Evolutionary conservation across 805 yeast species (phyloP), one percentile per base, ranked within the genome.

Genomic region (Starmerella scarabaei): DNA sequence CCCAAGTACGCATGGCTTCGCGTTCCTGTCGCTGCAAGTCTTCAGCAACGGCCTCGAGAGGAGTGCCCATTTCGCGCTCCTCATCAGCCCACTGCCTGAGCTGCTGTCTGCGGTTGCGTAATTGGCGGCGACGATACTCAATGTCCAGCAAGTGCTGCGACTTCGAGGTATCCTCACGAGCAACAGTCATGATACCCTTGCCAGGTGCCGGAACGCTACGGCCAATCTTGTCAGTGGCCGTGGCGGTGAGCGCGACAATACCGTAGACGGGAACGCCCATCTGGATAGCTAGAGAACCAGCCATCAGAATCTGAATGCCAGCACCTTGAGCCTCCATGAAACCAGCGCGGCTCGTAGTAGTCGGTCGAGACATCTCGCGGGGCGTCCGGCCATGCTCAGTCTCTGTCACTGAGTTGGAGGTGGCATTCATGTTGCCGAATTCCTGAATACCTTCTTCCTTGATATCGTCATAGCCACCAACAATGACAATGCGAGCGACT

Each of bases 221-320:
- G 60, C 97, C 96, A 62, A 88, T 88, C 77, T 86, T 93, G 65
- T 91, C 99, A 45, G 94, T 75, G 38, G 98, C 98, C 57, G 97
- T 93, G 41, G 95, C 88, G 42, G 95, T 73, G 73, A 86, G 67
- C 40, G 93, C 98, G 54, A 86, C 71, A 48, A 91, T 76, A 65
- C 95, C 98, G 56, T 93, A 83, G 56, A 91, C 83, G 61, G 99
- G 99, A 54, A 93, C 96, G 69, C 99, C 99, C 99, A 91, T 91
- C 60, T 80, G 75, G 52, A 91, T 56, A 29, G 99, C 99, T 51
- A 91, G 69, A 52, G 80, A 84, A 40, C 96, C 98, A 51, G 77
- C 73, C 99, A 91, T 91, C 50, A 91, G 74, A 50, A 91, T 78
- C 71, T 91, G 96, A 53, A 83, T 80, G 76, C 99, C 99, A 39